phyloP scores from a whole-genome alignment of 108 stramenopile species.

The Nitzschia sp. region DNA sequence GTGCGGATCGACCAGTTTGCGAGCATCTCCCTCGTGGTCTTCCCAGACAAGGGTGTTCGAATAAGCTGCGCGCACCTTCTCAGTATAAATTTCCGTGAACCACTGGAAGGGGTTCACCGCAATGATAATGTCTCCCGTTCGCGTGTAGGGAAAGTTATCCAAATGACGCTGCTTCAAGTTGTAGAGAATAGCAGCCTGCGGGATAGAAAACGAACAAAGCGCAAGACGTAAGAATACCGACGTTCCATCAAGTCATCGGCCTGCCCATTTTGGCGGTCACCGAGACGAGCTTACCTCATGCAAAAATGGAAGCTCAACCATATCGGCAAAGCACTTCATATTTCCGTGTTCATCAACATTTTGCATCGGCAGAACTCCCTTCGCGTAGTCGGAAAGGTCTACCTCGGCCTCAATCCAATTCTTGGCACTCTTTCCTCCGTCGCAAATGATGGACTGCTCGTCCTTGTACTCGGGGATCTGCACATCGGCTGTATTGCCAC shows the following conservation, averaged over 20 bases:
- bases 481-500: constrained; percentile 50
- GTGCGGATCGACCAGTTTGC: constrained; percentile 62
- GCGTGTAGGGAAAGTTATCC: constrained; percentile 81
- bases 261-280: neutral
- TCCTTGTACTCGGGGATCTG: constrained; percentile 38
- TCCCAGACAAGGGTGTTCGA: constrained; percentile 68
- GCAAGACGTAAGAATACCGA: neutral
- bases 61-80: constrained; percentile 61
- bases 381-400: constrained; percentile 47
- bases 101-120: constrained; percentile 96
- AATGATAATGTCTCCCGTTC: constrained; percentile 92
- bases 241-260: neutral
- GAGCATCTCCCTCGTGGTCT: constrained; percentile 35
- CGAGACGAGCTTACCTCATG: constrained; percentile 69
- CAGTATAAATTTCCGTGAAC: constrained; percentile 77
- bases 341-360: constrained; percentile 63
- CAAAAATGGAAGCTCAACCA: constrained; percentile 87
- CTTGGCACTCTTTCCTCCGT: constrained; percentile 60
- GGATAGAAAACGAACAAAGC: neutral
- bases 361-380: constrained; percentile 70
- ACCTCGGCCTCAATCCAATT: constrained; percentile 54
- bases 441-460: constrained; percentile 38
- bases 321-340: constrained; percentile 57
- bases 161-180: constrained; percentile 82
- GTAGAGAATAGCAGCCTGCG: constrained; percentile 86